Evolutionary conservation across 2,329 filamentous ascomycete species (phyloP), one percentile per base, ranked within the genome.

Genomic region (Scedosporium minutisporum): DNA sequence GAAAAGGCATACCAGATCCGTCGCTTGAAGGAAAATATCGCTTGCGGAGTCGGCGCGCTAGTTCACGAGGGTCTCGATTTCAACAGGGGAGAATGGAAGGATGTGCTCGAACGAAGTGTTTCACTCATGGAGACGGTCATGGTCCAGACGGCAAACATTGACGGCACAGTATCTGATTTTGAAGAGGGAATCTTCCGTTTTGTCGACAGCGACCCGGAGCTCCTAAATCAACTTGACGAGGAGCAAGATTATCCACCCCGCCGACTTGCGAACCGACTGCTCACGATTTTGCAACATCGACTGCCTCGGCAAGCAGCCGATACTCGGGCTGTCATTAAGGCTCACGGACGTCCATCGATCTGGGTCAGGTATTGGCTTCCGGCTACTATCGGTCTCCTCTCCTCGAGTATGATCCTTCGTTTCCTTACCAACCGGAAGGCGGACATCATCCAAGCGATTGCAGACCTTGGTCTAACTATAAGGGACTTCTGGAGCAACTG

Each of bases 401-500:
- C 93, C 0, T 93, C 91, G 0, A 93, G 90, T 16, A 96, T 93
- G 0, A 80, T 96, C n/a, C 78, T 97, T 16, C 87, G 87, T 23
- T 84, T 97, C 44, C 75, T 96, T 33, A 80, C 89, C 64, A 90
- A 88, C 70, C 83, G 87, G 60, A 86, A 85, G 68, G 88, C 88
- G 21, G 90, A 93, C 67, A 88, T 99, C 21, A 67, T 90, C 27
- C 81, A 85, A 57, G 97, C 93, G 92, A 79, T 96, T 55, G 80
- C 82, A 42, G 89, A 95, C 66, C 76, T 96, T 27, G 93, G 91
- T 6, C 78, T 79, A 1, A 99, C 95, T 0, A 77, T 87, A 1
- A 82, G 90, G 62, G 93, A 96, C 73, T 99, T 99, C 72, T 97
- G 93, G 90, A 81, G 87, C 64, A 99, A 99, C 73, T 99, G 95